A percentile compares a stretch with the other conserved stretches of the same genome.
Conservation (phyloP, 345 rosid genomes). For the Dimocarpus longan region DNA sequence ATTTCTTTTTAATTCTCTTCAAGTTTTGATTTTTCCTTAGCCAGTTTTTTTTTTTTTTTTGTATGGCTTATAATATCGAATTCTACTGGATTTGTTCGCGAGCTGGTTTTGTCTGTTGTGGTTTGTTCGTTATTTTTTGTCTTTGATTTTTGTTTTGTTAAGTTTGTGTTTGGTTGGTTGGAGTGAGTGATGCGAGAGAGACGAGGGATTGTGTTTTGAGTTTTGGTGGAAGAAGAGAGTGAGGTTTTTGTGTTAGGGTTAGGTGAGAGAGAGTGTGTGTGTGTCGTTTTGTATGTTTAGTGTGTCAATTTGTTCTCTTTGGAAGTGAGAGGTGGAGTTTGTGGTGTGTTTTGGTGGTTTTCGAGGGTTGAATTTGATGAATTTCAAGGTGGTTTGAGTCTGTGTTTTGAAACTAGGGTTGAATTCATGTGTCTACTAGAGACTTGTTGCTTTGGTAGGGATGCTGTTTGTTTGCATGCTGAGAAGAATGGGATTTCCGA, state of each 20-base stretch:
- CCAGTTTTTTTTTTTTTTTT: no score
- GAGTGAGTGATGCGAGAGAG: not conserved
- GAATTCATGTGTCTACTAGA: not conserved
- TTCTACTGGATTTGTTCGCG: slow-evolving; percentile 13
- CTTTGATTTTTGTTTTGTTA: not conserved
- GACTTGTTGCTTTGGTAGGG: not conserved
- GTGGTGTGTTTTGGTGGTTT: not conserved
- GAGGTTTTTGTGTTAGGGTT: slow-evolving; percentile 24
- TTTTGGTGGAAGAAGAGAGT: not conserved
- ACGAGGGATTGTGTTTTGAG: not conserved
- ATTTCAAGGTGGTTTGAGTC: not conserved
- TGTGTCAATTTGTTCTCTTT: slow-evolving; percentile 1
- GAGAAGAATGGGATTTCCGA: not conserved
- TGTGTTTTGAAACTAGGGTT: slow-evolving; percentile 32
- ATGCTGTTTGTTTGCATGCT: slow-evolving; percentile 17
- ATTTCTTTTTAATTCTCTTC: slow-evolving; percentile 19
- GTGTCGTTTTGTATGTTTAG: not conserved
- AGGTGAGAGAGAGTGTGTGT: not conserved
- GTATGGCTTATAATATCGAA: not conserved
- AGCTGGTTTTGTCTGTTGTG: not conserved
- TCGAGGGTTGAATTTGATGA: not conserved
- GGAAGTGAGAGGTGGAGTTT: not conserved
- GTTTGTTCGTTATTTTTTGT: not conserved
- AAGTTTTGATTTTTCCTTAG: not conserved
- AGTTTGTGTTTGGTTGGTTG: slow-evolving; percentile 14